A percentile compares a stretch with the other conserved stretches of the same genome.
Evolutionary conservation across 139 green algal genomes (phyloP).

Genomic region (Zygnema circumcarinatum): DNA sequence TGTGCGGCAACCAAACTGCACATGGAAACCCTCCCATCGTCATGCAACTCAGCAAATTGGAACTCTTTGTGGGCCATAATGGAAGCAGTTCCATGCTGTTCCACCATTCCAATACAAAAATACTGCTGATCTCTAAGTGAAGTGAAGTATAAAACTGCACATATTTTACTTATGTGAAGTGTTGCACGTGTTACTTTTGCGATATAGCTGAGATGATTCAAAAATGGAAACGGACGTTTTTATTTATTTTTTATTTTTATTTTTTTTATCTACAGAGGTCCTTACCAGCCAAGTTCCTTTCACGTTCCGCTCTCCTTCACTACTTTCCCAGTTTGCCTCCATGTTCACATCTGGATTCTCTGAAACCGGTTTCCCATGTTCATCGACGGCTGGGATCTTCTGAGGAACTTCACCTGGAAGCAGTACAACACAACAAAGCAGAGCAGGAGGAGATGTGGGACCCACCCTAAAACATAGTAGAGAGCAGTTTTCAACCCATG

Average conservation of each 20-base stretch:
- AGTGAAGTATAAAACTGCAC: background rate
- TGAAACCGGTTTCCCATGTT: background rate
- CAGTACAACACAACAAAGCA: too few species aligned
- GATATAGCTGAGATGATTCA: too few species aligned
- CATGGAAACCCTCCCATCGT: background rate
- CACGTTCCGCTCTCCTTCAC: conserved; percentile 23
- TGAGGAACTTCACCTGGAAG: conserved; percentile 5
- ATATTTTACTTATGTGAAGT: too few species aligned
- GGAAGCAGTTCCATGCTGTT: too few species aligned
- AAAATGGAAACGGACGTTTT: background rate
- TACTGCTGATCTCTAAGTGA: too few species aligned
- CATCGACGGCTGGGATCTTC: background rate
- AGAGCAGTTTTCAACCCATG: too few species aligned
- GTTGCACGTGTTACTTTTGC: too few species aligned
- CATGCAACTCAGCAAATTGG: background rate
- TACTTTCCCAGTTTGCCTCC: background rate
- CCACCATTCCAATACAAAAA: too few species aligned
- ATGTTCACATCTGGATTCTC: background rate
- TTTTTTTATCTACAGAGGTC: background rate
- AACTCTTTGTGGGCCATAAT: too few species aligned
- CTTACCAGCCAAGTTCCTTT: conserved; percentile 67
- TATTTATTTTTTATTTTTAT: too few species aligned
- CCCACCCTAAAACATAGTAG: too few species aligned
- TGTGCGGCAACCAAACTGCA: conserved; percentile 56
- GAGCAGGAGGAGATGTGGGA: too few species aligned